Evolutionary conservation across 2,329 filamentous ascomycete species (phyloP).

Genomic region (Periconia macrospinosa): DNA sequence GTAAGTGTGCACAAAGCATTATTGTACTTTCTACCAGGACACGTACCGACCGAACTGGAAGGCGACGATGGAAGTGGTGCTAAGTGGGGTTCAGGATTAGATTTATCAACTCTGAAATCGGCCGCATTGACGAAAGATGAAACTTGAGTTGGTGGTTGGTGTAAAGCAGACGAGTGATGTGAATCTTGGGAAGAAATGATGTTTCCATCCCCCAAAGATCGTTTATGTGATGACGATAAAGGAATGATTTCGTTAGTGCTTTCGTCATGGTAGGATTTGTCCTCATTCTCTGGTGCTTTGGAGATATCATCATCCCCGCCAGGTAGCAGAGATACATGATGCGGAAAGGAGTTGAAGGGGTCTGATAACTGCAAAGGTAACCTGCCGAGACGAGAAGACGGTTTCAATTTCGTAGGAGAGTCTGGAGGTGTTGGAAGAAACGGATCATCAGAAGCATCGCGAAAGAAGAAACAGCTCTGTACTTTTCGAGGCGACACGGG

Average conservation of each 20-base stretch:
- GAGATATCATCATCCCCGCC: slow-evolving; percentile 17
- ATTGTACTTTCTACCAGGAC: not conserved
- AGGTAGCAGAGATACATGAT: slow-evolving; percentile 3
- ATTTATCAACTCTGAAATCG: too few species aligned
- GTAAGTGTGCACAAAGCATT: too few species aligned
- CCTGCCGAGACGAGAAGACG: slow-evolving; percentile 12
- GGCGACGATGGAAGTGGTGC: not conserved
- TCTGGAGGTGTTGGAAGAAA: slow-evolving; percentile 18
- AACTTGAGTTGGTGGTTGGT: not conserved
- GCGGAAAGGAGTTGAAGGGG: slow-evolving; percentile 7
- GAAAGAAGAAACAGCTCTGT: slow-evolving; percentile 28
- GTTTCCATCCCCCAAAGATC: slow-evolving; percentile 5
- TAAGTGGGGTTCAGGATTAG: not conserved
- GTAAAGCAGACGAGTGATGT: not conserved
- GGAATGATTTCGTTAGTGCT: slow-evolving; percentile 1
- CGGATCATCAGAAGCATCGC: slow-evolving; percentile 9
- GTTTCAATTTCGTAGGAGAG: slow-evolving; percentile 28
- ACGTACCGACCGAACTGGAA: not conserved
- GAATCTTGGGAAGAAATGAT: not conserved
- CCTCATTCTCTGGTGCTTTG: not conserved
- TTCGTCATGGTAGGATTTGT: not conserved
- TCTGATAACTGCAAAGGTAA: slow-evolving; percentile 21
- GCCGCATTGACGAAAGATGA: not conserved
- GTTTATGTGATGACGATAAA: slow-evolving; percentile 12
- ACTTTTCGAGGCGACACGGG: slow-evolving; percentile 35